Evolutionary conservation across 1,139 yeast genomes (phyloP), one percentile per base, ranked within the genome.

Genomic region (Taphrina sp.): DNA sequence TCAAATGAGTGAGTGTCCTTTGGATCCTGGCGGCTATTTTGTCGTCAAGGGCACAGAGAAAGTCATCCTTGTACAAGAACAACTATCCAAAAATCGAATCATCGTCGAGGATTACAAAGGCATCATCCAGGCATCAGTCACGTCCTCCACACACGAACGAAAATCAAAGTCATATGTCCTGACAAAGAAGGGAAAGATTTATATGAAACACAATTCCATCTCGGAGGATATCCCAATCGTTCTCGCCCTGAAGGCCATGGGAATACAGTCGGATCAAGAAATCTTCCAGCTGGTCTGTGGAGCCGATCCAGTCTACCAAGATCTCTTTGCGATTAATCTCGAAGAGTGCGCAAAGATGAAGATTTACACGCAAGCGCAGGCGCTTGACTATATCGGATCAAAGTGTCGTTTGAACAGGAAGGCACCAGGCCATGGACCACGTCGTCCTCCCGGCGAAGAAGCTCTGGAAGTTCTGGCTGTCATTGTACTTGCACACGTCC

Each of bases 11-110:
- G 99, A 92, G 70, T 94, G 99, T 70, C 99, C 99, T 0, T 74
- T 92, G 54, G 98, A 92, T 70, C 98, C 98, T 3, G 99, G 99
- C 71, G 99, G 99, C 64, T 92, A 92, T 67, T 92, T 92, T 65
- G 85, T 92, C 65, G 97, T 92, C 45, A 92, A 92, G 68, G 99
- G 99, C 69, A 92, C 98, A 0, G 99, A 92, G 69, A 92, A 92
- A 69, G 99, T 92, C 46, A 94, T 92, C 61, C 78, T 92, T 64
- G 95, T 92, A 45, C 99, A 92, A 71, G 99, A 92, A 71, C 99
- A 92, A 74, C 76, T 92, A 68, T 85, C 95, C 54, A 92, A 92
- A 72, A 92, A 92, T 72, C 87, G 99, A 79, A 94, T 92, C 66
- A 89, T 92, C 67, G 98, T 92, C 10, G 99, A 92, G 70, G 92